Conservation (phyloP, 208 protist species). For the Wallacemonas rigidus region DNA sequence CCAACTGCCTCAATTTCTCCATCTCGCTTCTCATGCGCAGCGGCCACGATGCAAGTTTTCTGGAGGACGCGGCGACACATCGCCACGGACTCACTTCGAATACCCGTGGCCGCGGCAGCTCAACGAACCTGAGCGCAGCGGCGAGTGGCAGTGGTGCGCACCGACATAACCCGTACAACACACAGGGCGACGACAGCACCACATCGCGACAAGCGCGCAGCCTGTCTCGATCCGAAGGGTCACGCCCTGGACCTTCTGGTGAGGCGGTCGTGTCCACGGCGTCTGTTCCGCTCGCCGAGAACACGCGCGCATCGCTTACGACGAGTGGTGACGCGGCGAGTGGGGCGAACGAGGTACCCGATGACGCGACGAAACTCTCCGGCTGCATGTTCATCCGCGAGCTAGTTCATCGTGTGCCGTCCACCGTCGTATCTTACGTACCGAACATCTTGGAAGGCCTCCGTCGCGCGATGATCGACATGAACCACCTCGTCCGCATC, state of each 20-base stretch:
- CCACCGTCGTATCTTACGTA: constrained; percentile 50
- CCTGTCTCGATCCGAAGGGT: background rate
- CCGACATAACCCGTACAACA: constrained; percentile 13
- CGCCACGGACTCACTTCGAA: constrained; percentile 4
- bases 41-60: constrained; percentile 39
- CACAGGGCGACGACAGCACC: background rate
- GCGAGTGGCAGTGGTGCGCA: background rate
- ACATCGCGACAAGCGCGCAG: background rate
- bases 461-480: constrained; percentile 52
- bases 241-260: too few relatives aligned
- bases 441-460: constrained; percentile 65
- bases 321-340: background rate
- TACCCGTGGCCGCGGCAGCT: background rate
- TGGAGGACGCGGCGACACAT: constrained; percentile 19
- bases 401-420: constrained; percentile 71
- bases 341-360: constrained; percentile 21
- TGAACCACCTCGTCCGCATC: constrained; percentile 38
- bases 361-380: constrained; percentile 52
- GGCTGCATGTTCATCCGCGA: constrained; percentile 78
- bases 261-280: background rate
- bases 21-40: constrained; percentile 46
- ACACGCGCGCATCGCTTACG: background rate
- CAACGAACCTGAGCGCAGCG: background rate
- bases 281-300: background rate
- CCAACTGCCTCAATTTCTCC: constrained; percentile 61